These are phyloP conservation scores for Musa itinerans DNA, from an alignment of 176 grass and related monocot genomes.

Conservation along the genomic window DNA sequence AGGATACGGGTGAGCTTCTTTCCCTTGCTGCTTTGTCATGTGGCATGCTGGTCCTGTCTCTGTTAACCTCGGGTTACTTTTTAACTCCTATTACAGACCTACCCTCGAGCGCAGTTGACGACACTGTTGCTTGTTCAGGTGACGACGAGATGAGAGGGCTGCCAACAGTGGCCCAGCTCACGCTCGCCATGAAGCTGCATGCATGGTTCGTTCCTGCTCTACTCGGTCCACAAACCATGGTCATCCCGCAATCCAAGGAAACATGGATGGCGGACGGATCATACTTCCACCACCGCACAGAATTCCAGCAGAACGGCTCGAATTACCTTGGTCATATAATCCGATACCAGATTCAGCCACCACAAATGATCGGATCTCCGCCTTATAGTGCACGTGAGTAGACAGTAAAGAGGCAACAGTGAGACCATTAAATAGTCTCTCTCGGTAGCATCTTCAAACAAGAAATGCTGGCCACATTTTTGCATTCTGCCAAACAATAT, in stretches of 20 bases:
- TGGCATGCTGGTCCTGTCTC: background rate
- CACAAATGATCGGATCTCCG: background rate
- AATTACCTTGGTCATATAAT: background rate
- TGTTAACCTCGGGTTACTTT: background rate
- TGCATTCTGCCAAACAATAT: too few species aligned
- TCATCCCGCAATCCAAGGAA: too few species aligned
- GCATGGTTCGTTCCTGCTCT: too few species aligned
- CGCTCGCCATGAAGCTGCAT: too few species aligned
- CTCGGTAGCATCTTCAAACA: too few species aligned
- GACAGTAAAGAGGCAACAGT: background rate
- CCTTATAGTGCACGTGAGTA: background rate
- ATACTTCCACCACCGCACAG: background rate
- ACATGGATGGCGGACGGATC: background rate
- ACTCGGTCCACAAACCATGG: background rate
- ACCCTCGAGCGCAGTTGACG: background rate
- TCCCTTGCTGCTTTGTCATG: background rate
- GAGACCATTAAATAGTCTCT: too few species aligned
- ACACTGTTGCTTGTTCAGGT: too few species aligned
- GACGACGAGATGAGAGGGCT: too few species aligned
- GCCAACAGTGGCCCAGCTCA: too few species aligned
- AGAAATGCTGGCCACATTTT: too few species aligned
- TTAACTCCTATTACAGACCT: conserved; percentile 2
- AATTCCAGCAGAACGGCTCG: background rate
- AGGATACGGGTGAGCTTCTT: background rate
- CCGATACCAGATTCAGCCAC: background rate